Evolutionary conservation across 2,329 filamentous ascomycete genomes (phyloP), one percentile per base, ranked within the genome.

Genomic region (Penicillium sp.): DNA sequence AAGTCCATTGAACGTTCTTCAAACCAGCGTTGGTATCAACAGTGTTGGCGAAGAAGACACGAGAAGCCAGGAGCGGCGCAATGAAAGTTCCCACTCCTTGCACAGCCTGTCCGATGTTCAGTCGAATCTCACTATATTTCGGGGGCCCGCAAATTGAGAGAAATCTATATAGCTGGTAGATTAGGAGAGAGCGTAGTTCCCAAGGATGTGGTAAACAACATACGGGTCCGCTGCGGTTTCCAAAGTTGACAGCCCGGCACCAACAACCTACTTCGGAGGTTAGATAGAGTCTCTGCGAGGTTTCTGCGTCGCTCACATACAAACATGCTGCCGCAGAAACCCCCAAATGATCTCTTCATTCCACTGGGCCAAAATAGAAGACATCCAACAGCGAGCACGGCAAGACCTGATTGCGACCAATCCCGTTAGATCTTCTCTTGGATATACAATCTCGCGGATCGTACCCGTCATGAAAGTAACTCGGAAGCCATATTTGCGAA

Each of bases 1-100:
- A 84, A 2, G 78, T 75, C 77, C 78, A 83, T 57, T 83, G 80
- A 7, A 83, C 79, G 37, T 77, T 82, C 49, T 70, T 64, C 37
- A 83, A 60, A 3, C 73, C 71, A n/a, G 72, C 59, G 7, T 62
- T 63, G 34, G 69, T 70, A 21, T 75, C 68, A 21, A 72, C 68
- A 0, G 72, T 75, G 36, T 76, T 67, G 28, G 74, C 73, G 59
- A 83, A 83, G 64, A 84, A 81, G 33, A 81, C 79, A 34, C 78
- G 76, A 2, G 72, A 75, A 1, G 75, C 79, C 6, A 83, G 64
- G 1, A 83, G 72, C 0, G 79, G 80, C 0, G 77, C 77, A 11
- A 79, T 68, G 36, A 80, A 75, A 0, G 76, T 77, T 2, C 78
- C 78, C 23, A 79, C 69, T 10, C 74, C 78, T 50, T 81, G 77